Base-by-base conservation (phyloP, 495 filamentous ascomycete genomes). In the Neurospora terricola region DNA sequence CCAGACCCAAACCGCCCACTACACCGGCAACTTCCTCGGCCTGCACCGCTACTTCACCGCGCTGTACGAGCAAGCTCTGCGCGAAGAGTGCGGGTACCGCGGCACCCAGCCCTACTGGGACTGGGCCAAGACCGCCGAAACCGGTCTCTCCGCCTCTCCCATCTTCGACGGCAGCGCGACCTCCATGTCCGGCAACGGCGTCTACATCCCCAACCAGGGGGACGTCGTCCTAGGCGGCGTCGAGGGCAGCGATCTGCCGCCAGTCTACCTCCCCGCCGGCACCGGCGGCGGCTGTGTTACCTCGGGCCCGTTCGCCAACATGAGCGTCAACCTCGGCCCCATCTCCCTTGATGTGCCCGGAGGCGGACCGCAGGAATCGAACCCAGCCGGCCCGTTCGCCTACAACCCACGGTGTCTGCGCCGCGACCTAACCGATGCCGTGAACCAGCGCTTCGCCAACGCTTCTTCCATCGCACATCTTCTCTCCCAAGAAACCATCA, bases 41-140 rank as follows among this genome's bases (percentile, higher is more conserved):
- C 93, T 91, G 90, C 92, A 94, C 77, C 84, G 91, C 21, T 91
- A 90, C 79, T 93, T 88, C 77, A 82, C 86, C 45, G 87, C 81
- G 72, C 81, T 81, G 9, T 93, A 89, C 78, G 92, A 93, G 78
- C 84, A 89, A 76, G 89, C 91, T 2, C 83, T 94, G 5, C 84
- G 87, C 30, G 84, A 89, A 16, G 91, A 94, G 75, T 94, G 92
- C 76, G 90, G 90, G 54, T 94, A 92, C 76, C 87, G 76, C 0
- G 90, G 90, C 39, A 81, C 80, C 71, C 85, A 88, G 69, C 86
- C 83, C 30, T 91, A 90, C 81, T 91, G 90, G 90, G 84, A 92
- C 82, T 93, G 91, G 91, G 79, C 82, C 14, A 81, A 86, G 38
- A 85, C 85, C 45, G 82, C 84, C 37, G 23, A 62, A 18, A 34